Base-by-base conservation (phyloP, 2,329 filamentous ascomycete species). In the Aspergillus texensis region DNA sequence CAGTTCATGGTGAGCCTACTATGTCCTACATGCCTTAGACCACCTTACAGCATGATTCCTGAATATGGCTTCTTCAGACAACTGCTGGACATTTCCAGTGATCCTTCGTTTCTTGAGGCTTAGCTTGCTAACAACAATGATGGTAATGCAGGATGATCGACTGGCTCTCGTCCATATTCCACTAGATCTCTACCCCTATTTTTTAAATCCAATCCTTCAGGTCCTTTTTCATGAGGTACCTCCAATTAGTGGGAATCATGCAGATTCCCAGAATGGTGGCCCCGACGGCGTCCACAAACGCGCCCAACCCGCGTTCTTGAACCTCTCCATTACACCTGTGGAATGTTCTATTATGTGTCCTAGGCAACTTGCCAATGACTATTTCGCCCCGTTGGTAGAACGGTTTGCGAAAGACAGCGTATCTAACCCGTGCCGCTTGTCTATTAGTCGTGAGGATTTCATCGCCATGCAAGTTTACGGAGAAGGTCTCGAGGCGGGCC, bases 331-430 rank as follows among this genome's bases (percentile, higher is more conserved):
- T 72, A 98, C 94, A 0, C 92, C 93, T 0, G 87, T 96, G 61
- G 95, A 97, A 78, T 96, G 93, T 80, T 97, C 93, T 4, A 86
- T 99, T 58, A 93, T 96, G 60, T 98, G 94, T 75, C 91, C 94
- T 66, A 87, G 88, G 63, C 84, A 86, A 48, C 90, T 93, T 80
- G 91, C 92, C 8, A 83, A 87, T 54, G 85, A 87, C 60, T 86
- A 96, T 62, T 96, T 98, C 71, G 82, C 86, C 59, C 93, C 93
- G 0, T 82, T 89, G 60, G 86, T 94, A 62, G 80, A 85, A 57
- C 80, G 82, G 4, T 84, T 97, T 11, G 85, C 89, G n/a, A 67
- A 78, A 43, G 62, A 72, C 26, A 71, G 71, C 32, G 57, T 65
- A 46, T 71, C 71, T 16, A 71, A 79, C 4, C 80, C 82, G 39